Evolutionary conservation across 306 rosid species (phyloP).

Genomic region (Pyrus bretschneideri): DNA sequence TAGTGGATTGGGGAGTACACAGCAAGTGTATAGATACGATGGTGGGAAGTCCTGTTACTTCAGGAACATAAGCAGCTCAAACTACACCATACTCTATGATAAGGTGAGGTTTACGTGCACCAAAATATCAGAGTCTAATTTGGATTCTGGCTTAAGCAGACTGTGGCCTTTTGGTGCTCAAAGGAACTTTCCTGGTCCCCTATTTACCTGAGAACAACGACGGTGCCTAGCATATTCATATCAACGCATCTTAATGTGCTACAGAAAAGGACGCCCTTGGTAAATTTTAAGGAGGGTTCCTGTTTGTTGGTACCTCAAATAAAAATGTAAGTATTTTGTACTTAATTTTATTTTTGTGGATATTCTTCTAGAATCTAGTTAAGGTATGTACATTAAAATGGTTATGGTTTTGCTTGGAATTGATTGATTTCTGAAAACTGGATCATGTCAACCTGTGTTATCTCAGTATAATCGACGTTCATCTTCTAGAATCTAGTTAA

Average conservation of each 20-base stretch:
- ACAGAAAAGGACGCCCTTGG: neutral
- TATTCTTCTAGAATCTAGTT: neutral
- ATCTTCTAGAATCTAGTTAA: no score
- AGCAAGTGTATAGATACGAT: conserved; percentile 50
- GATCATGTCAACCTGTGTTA: neutral
- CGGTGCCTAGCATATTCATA: neutral
- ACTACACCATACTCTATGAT: conserved; percentile 68
- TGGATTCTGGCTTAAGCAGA: conserved; percentile 19
- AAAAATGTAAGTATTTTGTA: conserved; percentile 8
- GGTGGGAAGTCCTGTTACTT: conserved; percentile 50
- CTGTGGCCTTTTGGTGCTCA: conserved; percentile 19
- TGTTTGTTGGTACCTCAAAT: conserved; percentile 7
- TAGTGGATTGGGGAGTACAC: conserved; percentile 59
- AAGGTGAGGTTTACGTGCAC: conserved; percentile 35
- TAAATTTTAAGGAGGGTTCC: neutral
- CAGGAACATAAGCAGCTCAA: conserved; percentile 67
- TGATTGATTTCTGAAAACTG: neutral
- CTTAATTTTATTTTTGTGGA: neutral
- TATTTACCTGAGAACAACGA: neutral
- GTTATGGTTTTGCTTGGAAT: neutral
- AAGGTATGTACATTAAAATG: neutral
- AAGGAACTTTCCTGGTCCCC: conserved; percentile 17
- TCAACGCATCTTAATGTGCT: conserved; percentile 6
- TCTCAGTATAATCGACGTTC: neutral
- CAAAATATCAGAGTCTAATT: conserved; percentile 7